These are phyloP conservation scores for Papilionanthe hybrid DNA, from an alignment of 116 monocot species.

Conservation along the genomic window DNA sequence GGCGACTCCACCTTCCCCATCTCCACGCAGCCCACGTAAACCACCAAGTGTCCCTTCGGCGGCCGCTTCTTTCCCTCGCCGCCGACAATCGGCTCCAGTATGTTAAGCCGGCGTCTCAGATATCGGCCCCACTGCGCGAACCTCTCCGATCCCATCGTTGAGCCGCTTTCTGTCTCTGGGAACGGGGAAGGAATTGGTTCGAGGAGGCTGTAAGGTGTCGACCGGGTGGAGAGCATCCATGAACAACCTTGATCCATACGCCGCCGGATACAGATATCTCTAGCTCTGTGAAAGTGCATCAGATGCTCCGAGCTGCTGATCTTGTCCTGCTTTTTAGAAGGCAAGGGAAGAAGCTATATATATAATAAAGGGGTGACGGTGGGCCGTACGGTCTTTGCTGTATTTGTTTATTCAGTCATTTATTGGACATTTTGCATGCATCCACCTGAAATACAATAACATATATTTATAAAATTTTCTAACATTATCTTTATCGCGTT, in stretches of 20 bases:
- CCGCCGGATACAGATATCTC: neutral
- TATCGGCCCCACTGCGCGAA: neutral
- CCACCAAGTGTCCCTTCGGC: constrained; percentile 13
- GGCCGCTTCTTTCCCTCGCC: neutral
- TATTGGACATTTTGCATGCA: too few relatives aligned
- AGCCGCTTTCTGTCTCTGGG: neutral
- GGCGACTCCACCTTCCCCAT: neutral
- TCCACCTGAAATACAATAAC: too few relatives aligned
- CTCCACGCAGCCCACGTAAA: constrained; percentile 4
- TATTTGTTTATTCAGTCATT: too few relatives aligned
- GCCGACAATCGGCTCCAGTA: neutral
- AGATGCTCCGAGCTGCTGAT: neutral
- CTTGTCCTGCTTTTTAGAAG: neutral
- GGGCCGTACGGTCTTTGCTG: neutral
- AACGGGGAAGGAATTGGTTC: neutral
- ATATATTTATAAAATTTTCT: too few relatives aligned
- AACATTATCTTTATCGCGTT: too few relatives aligned
- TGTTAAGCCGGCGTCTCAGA: neutral
- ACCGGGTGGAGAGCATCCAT: neutral
- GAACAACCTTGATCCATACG: constrained; percentile 1
- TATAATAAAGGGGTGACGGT: neutral
- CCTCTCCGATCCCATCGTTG: neutral
- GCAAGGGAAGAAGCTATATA: too few relatives aligned
- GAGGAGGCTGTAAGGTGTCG: neutral
- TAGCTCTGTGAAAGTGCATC: neutral